Evolutionary conservation across 2,329 filamentous ascomycete genomes (phyloP), one percentile per base, ranked within the genome.

Genomic region (Coleophoma cylindrospora): DNA sequence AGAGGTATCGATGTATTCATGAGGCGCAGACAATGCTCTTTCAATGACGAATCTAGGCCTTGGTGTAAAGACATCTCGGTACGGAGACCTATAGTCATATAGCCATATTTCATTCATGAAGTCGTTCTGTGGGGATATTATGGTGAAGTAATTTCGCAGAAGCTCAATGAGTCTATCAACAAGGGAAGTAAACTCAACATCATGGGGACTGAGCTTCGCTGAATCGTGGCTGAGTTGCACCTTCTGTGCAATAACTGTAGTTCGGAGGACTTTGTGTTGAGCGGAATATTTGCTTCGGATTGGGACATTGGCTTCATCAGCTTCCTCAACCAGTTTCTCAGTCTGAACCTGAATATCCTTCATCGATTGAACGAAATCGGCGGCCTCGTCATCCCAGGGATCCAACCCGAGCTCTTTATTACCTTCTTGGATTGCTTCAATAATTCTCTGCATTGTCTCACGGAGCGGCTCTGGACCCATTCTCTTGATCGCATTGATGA

Each of bases 161-260:
- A 74, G 59, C 14, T 75, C 69, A 11, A 77, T 72, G 19, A 86
- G 70, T 1, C 66, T 64, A 55, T 86, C 80, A 4, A 91, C 74
- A 11, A 89, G 68, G 21, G 73, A 70, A 14, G 87, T 89, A 63
- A 89, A 89, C 5, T 78, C 76, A 55, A 80, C 81, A 68, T 92
- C 89, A 57, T 86, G 76, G 41, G 84, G 77, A 0, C 86, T 87
- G 27, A 92, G 74, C 3, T 79, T 74, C 1, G 87, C 83, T 57
- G 84, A 84, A 64, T 91, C 84, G 55, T 83, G 86, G 68, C 86
- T 89, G 38, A 94, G 74, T 61, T 91, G 84, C 15, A 94, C 87
- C 63, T 88, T 87, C 62, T 92, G 87, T 14, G 87, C 87, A 46
- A 92, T 82, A 33, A 92, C 81, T 0, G 89, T 92, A 1, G 88